Evolutionary conservation across 192 early-diverging fungal species (phyloP).

Genomic region (Coemansia umbellata): DNA sequence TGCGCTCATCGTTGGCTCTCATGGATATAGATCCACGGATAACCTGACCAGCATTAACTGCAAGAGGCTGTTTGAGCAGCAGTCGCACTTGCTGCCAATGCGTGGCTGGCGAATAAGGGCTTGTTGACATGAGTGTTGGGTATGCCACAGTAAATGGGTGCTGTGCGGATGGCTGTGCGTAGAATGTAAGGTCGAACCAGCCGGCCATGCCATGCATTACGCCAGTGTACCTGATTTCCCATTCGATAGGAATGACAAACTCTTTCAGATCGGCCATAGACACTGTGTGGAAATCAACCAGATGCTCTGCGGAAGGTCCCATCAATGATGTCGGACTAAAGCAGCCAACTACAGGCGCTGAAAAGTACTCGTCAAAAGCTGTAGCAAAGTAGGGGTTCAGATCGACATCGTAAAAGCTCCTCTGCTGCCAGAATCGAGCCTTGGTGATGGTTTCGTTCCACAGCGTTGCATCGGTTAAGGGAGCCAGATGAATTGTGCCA

Average conservation of each 20-base stretch:
- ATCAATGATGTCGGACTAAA: constrained; percentile 83
- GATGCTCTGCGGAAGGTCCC: constrained; percentile 54
- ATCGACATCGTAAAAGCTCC: constrained; percentile 90
- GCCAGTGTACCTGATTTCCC: constrained; percentile 81
- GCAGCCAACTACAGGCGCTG: constrained; percentile 88
- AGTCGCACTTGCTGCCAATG: constrained; percentile 99
- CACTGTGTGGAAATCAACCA: constrained; percentile 85
- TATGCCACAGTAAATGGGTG: constrained; percentile 36
- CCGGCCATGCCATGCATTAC: constrained; percentile 91
- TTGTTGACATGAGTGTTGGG: constrained; percentile 80
- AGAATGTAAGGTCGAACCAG: constrained; percentile 94
- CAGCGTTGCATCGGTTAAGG: constrained; percentile 69
- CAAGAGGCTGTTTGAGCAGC: constrained; percentile 88
- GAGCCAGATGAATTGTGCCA: constrained; percentile 87
- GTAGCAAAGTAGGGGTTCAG: constrained; percentile 76
- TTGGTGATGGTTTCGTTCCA: constrained; percentile 95
- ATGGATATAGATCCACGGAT: constrained; percentile 84
- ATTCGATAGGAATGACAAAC: constrained; percentile 80
- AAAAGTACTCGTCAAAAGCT: constrained; percentile 78
- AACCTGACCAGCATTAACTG: constrained; percentile 85
- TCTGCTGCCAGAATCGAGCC: constrained; percentile 81
- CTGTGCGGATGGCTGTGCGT: constrained; percentile 50
- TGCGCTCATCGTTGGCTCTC: constrained; percentile 85
- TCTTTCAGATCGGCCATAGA: constrained; percentile 73
- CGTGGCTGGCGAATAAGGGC: constrained; percentile 79